A percentile compares a stretch with the other conserved stretches of the same genome.
Conservation (phyloP, 2,329 filamentous ascomycete species). For the Juglanconis sp. region DNA sequence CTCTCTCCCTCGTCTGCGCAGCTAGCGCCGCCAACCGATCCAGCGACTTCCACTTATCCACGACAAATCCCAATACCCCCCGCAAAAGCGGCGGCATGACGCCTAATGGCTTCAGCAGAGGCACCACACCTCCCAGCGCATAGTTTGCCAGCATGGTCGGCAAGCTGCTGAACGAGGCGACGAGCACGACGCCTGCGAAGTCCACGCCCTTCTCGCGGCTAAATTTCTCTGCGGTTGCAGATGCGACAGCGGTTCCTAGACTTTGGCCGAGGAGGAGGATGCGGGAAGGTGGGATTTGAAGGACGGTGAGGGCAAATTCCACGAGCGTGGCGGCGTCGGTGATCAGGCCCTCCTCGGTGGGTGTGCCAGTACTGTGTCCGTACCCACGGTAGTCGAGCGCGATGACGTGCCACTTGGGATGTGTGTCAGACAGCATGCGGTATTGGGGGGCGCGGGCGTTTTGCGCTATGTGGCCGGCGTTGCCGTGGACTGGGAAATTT, state of each 20-base stretch:
- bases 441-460: conserved; percentile 73
- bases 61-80: conserved; percentile 59
- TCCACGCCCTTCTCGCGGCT: conserved; percentile 52
- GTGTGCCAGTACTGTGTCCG: conserved; percentile 74
- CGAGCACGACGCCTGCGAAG: conserved; percentile 77
- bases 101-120: conserved; percentile 72
- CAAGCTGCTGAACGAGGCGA: conserved; percentile 76
- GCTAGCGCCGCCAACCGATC: conserved; percentile 60
- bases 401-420: conserved; percentile 71
- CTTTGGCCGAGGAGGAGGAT: conserved; percentile 85
- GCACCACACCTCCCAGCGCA: conserved; percentile 72
- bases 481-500: conserved; percentile 34
- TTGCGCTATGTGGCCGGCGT: conserved; percentile 83
- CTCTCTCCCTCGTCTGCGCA: conserved; percentile 44
- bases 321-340: conserved; percentile 72
- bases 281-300: conserved; percentile 62
- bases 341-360: conserved; percentile 77
- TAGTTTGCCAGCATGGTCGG: conserved; percentile 73
- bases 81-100: conserved; percentile 62
- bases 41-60: conserved; percentile 80
- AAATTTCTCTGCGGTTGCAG: conserved; percentile 71
- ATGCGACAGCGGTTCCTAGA: conserved; percentile 80
- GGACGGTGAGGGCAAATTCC: conserved; percentile 65
- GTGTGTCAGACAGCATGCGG: conserved; percentile 70
- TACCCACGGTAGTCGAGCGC: conserved; percentile 90